A percentile compares a stretch with the other conserved stretches of the same genome.
Conservation (phyloP, 495 filamentous ascomycete species). For the Terfezia boudieri region DNA sequence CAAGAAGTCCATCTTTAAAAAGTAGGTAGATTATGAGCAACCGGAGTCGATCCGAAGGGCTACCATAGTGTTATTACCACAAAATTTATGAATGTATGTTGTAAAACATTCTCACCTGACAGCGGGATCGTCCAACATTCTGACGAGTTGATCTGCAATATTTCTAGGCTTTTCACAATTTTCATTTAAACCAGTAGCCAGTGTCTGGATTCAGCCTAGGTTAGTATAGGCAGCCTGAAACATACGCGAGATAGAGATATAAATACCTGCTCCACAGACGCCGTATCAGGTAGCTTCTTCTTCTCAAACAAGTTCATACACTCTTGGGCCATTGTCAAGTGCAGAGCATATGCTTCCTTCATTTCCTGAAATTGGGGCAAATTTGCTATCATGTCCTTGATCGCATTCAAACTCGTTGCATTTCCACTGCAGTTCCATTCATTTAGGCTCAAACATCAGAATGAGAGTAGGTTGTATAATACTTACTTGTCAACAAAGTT, state of each 20-base stretch:
- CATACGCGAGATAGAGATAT: background rate
- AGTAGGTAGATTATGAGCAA: slow-evolving; percentile 69
- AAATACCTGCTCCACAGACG: slow-evolving; percentile 50
- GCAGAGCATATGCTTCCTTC: slow-evolving; percentile 85
- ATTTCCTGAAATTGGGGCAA: slow-evolving; percentile 83
- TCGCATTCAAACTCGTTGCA: slow-evolving; percentile 58
- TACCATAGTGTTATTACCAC: slow-evolving; percentile 28
- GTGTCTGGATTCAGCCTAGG: slow-evolving; percentile 26
- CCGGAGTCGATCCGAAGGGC: slow-evolving; percentile 50
- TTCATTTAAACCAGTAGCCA: slow-evolving; percentile 85
- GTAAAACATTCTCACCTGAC: slow-evolving; percentile 8
- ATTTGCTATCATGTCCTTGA: slow-evolving; percentile 90
- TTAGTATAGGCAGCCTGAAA: background rate
- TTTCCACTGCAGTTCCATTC: slow-evolving; percentile 27
- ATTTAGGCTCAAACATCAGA: background rate
- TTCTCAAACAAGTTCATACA: slow-evolving; percentile 81
- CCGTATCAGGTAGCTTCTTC: slow-evolving; percentile 66
- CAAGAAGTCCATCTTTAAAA: slow-evolving; percentile 68
- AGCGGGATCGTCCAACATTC: slow-evolving; percentile 51
- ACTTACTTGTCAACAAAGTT: slow-evolving; percentile 57
- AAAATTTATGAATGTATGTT: background rate
- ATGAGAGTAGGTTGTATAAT: background rate
- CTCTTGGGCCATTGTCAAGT: slow-evolving; percentile 94
- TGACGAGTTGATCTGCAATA: slow-evolving; percentile 61
- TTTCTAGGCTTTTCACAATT: slow-evolving; percentile 81